These are phyloP conservation scores for Onygenales sp. DNA, from an alignment of 2,329 filamentous ascomycete species.

Conservation along the genomic window DNA sequence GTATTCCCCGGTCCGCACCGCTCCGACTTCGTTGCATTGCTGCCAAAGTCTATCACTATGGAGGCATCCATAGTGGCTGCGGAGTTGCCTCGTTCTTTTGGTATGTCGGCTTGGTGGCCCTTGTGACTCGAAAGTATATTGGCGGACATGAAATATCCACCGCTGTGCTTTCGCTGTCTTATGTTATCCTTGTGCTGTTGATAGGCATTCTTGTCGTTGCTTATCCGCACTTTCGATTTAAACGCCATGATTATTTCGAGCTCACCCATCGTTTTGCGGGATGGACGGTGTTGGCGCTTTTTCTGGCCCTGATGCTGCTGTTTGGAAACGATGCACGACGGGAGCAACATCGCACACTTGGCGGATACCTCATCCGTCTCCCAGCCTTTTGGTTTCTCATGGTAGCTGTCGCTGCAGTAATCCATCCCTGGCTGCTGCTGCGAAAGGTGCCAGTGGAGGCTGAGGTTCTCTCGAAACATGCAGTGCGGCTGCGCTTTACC, in stretches of 20 bases:
- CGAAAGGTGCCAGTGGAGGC: conserved; percentile 57
- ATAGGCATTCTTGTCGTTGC: conserved; percentile 52
- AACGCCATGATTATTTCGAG: conserved; percentile 61
- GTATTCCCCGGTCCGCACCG: conserved; percentile 36
- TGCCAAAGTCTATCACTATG: conserved; percentile 45
- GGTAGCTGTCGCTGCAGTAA: conserved; percentile 53
- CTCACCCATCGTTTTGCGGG: conserved; percentile 61
- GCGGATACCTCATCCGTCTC: conserved; percentile 33
- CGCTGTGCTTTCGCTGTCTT: conserved; percentile 45
- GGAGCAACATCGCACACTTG: conserved; percentile 25
- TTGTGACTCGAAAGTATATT: conserved; percentile 26
- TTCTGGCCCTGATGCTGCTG: conserved; percentile 56
- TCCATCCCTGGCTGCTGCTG: conserved; percentile 65
- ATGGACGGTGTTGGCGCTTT: conserved; percentile 57
- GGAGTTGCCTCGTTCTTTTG: conserved; percentile 40
- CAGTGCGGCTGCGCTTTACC: conserved; percentile 59
- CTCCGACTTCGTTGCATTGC: conserved; percentile 36
- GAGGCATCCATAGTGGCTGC: conserved; percentile 46
- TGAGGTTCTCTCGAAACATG: conserved; percentile 62
- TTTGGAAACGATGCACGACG: conserved; percentile 37
- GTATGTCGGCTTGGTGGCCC: conserved; percentile 32
- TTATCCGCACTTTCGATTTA: conserved; percentile 53
- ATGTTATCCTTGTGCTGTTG: conserved; percentile 49
- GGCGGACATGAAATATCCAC: conserved; percentile 11
- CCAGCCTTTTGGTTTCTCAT: conserved; percentile 60